phyloP scores from a whole-genome alignment of 345 rosid genomes.

The Kandelia obovata region DNA sequence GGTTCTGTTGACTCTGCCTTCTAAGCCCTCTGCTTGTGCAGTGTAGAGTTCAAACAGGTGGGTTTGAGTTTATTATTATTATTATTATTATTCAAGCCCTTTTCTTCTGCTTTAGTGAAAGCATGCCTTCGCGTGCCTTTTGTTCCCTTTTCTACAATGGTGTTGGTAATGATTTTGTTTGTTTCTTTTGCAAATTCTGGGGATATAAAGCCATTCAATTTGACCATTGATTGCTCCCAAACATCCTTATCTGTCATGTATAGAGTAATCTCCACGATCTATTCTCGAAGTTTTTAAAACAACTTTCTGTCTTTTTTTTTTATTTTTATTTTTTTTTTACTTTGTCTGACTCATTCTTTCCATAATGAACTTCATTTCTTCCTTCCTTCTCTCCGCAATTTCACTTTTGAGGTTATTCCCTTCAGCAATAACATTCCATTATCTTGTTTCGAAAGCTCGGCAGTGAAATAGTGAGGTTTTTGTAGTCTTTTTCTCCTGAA shows the following conservation, averaged over 20 bases:
- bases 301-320: background rate
- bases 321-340: background rate
- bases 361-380: background rate
- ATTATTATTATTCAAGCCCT: background rate
- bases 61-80: background rate
- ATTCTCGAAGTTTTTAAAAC: background rate
- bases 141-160: slow-evolving; percentile 36
- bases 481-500: background rate
- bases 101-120: slow-evolving; percentile 38
- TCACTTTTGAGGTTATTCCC: no score
- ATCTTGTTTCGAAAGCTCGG: no score
- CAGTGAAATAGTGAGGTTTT: background rate
- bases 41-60: slow-evolving; percentile 15
- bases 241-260: background rate
- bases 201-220: slow-evolving; percentile 36
- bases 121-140: slow-evolving; percentile 25
- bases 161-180: slow-evolving; percentile 46
- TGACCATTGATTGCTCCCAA: slow-evolving; percentile 24
- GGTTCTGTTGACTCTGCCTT: background rate
- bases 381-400: no score
- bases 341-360: background rate
- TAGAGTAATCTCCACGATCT: background rate
- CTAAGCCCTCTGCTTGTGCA: background rate
- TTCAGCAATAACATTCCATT: no score
- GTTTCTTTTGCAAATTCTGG: slow-evolving; percentile 25